Base-by-base conservation (phyloP, 352 stramenopile genomes). In the Globisporangium cederbergense region DNA sequence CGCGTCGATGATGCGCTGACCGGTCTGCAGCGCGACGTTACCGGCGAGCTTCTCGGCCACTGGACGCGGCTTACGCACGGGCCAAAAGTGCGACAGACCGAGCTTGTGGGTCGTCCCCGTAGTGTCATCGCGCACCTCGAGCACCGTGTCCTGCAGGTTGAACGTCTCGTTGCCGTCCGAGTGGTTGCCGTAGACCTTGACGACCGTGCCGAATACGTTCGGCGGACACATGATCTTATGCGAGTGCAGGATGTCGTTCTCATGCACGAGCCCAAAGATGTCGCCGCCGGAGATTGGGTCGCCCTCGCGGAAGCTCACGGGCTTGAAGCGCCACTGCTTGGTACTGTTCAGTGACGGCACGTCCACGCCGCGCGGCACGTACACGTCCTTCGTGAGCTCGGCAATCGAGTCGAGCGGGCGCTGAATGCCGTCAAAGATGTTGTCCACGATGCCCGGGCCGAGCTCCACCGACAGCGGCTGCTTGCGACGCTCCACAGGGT, bases 401-500 rank as follows among this genome's bases (percentile, higher is more conserved):
- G 92, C 95, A 79, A 99, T 99, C 57, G 90, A 88, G 76, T 99
- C 95, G 57, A 99, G 78, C 36, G 98, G 98, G 69, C 98, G 95
- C 78, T 99, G 98, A 78, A 99, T 99, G 68, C 98, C 98, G 83
- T 99, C 98, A 67, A 99, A 99, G 83, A 99, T 99, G 60, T 98
- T 99, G 70, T 97, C 97, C 81, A 99, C 99, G 71, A 99, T 99
- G 66, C 98, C 98, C n/a, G 98, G 98, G 30, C 98, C 98, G 8
- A 99, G 88, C 70, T 99, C 97, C 32, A 99, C 97, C 3, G 94
- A 99, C 52, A 99, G 80, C 47, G 98, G 97, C 76, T 98, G 89
- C 70, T 98, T 98, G 71, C 97, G 98, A 58, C 98, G 87, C 62
- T 99, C 87, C 34, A 99, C 98, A 9, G 97, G 97, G 75, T 99